Evolutionary conservation across 75 land plant genomes (phyloP).

Genomic region (Larix kaempferi): DNA sequence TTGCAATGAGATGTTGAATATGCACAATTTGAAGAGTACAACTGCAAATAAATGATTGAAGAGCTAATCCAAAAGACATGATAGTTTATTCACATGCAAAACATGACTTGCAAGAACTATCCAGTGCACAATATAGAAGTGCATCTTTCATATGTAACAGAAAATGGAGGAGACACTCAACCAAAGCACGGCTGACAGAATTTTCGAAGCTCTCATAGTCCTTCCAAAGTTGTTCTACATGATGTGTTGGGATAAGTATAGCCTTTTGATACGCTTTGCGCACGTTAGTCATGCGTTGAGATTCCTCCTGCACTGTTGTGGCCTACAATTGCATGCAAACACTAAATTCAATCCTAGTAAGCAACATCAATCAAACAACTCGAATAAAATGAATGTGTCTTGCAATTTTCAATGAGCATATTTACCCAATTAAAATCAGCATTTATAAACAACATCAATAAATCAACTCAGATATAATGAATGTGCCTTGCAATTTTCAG

Average conservation of each 20-base stretch:
- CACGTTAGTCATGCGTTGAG: slow-evolving; percentile 80
- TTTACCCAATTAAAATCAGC: background rate
- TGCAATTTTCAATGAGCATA: background rate
- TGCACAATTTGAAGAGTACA: no score
- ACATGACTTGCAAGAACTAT: no score
- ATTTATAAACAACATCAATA: background rate
- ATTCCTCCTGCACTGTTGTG: slow-evolving; percentile 74
- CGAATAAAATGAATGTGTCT: background rate
- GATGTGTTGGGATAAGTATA: slow-evolving; percentile 86
- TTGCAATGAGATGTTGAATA: background rate
- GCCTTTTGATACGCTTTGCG: slow-evolving; percentile 95
- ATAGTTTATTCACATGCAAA: no score
- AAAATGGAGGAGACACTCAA: slow-evolving; percentile 19
- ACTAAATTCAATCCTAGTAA: background rate
- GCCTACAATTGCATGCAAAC: slow-evolving; percentile 35
- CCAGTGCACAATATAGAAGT: no score
- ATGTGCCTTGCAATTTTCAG: background rate
- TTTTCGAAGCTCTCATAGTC: slow-evolving; percentile 99
- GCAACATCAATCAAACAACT: background rate
- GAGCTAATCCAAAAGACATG: no score
- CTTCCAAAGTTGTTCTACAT: slow-evolving; percentile 95
- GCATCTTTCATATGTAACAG: background rate
- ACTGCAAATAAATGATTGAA: no score
- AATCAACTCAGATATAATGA: background rate
- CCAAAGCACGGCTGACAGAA: slow-evolving; percentile 96